phyloP scores from a whole-genome alignment of 2,329 filamentous ascomycete genomes.

The Botrytis cinerea region DNA sequence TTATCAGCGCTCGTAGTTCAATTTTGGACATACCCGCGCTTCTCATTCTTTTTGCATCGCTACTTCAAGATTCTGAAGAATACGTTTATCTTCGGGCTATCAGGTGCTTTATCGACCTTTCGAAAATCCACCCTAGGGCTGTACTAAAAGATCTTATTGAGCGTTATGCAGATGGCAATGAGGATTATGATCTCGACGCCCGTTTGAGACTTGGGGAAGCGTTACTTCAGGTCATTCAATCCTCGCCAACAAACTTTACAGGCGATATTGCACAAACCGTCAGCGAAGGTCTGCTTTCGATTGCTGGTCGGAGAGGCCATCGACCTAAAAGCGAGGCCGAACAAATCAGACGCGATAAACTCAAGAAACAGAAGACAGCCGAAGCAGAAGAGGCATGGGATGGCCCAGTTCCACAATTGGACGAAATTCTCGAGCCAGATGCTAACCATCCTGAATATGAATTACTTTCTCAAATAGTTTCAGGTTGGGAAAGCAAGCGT shows the following conservation, averaged over 20 bases:
- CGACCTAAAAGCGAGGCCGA: constrained; percentile 60
- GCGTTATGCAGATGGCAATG: constrained; percentile 64
- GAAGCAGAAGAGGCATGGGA: constrained; percentile 58
- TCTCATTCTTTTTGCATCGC: constrained; percentile 62
- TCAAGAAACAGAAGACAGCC: constrained; percentile 51
- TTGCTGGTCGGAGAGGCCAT: constrained; percentile 64
- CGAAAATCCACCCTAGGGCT: constrained; percentile 61
- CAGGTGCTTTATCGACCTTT: constrained; percentile 61
- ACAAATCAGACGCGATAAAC: constrained; percentile 54
- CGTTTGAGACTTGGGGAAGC: constrained; percentile 71
- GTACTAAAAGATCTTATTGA: constrained; percentile 65
- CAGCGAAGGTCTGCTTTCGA: constrained; percentile 59
- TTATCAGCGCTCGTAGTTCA: constrained; percentile 57
- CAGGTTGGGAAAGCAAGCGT: constrained; percentile 66
- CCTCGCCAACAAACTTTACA: constrained; percentile 56
- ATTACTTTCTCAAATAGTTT: constrained; percentile 59
- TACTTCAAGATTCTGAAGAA: constrained; percentile 67
- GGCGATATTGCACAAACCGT: constrained; percentile 55
- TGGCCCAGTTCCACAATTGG: constrained; percentile 52
- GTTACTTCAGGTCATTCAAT: constrained; percentile 63
- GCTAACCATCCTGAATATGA: constrained; percentile 45
- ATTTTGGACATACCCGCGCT: constrained; percentile 67
- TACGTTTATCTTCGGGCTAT: constrained; percentile 72
- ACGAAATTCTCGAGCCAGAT: constrained; percentile 43
- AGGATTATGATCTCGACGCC: constrained; percentile 60